phyloP scores from a whole-genome alignment of 768 basidiomycete genomes.

The Boletus barrowsii region DNA sequence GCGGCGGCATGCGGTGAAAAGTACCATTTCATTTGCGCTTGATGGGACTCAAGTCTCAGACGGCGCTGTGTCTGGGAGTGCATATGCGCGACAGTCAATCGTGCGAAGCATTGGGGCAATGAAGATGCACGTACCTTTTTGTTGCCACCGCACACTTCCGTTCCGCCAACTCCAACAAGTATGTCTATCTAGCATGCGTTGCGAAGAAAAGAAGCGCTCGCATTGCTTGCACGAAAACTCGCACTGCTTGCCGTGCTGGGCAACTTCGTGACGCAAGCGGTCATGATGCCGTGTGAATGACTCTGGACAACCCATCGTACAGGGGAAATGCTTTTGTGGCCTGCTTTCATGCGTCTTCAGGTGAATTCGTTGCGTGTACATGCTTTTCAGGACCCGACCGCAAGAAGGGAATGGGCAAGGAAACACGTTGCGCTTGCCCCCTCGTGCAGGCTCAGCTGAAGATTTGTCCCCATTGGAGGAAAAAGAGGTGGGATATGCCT shows the following conservation, averaged over 20 bases:
- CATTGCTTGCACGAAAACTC: background rate
- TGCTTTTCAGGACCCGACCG: background rate
- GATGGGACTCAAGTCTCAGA: too few species aligned
- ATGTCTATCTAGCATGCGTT: background rate
- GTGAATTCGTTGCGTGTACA: background rate
- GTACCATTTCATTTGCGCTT: too few species aligned
- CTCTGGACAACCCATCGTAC: background rate
- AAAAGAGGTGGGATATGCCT: background rate
- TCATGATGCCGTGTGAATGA: background rate
- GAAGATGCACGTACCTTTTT: background rate
- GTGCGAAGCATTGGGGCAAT: too few species aligned
- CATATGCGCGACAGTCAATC: too few species aligned
- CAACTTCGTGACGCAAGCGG: background rate
- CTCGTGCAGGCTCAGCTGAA: background rate
- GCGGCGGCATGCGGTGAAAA: too few species aligned
- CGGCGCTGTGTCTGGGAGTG: too few species aligned
- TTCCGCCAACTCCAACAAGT: background rate
- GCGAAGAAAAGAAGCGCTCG: background rate
- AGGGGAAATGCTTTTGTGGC: background rate
- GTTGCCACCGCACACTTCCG: background rate
- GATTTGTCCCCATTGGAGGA: background rate
- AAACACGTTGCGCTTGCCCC: background rate
- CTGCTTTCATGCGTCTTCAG: background rate
- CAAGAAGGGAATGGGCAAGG: background rate
- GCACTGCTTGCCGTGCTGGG: background rate